Evolutionary conservation across 2,329 filamentous ascomycete genomes (phyloP), one percentile per base, ranked within the genome.

Genomic region (Harringtonia aguacate): DNA sequence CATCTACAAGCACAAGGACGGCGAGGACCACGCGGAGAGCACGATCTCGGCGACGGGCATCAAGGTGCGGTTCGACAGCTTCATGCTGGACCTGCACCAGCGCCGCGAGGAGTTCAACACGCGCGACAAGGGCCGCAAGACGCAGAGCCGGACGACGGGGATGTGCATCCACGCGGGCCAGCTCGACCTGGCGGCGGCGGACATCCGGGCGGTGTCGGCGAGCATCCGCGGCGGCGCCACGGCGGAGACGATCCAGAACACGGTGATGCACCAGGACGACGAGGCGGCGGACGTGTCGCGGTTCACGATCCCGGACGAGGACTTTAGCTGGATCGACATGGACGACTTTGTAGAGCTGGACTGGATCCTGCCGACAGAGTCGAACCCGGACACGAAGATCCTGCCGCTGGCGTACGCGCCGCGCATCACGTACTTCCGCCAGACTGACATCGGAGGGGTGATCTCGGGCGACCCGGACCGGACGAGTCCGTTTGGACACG

Each of bases 261-360:
- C 70, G 0, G 56, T 74, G 14, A 65, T 73, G 4, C 70, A 77
- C 24, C 34, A 73, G 41, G 74, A 78, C 22, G 65, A 67, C 4
- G 72, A 74, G 9, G 74, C 75, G 8, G 76, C 76, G 4, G 83
- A 90, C 58, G 70, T 95, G 40, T 94, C 89, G 1, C 82, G 84
- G 43, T 98, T 98, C 58, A 90, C 82, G 0, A 98, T 98, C 40
- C 90, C 92, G 0, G 92, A 98, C 59, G 86, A 94, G 44, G 92
- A 98, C 56, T 81, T 88, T 53, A 88, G 83, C 44, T 98, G 92
- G 92, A 89, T 98, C 50, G 92, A 98, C 57, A 97, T 98, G 88
- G 92, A 98, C 58, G 92, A 98, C 59, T 98, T 98, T 62, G 89
- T 98, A 27, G 92, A 98, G 61, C 68, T 98, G 20, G 94, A 95